Evolutionary conservation across 305 asterid species (phyloP), one percentile per base, ranked within the genome.

Genomic region (Coffea humblotiana): DNA sequence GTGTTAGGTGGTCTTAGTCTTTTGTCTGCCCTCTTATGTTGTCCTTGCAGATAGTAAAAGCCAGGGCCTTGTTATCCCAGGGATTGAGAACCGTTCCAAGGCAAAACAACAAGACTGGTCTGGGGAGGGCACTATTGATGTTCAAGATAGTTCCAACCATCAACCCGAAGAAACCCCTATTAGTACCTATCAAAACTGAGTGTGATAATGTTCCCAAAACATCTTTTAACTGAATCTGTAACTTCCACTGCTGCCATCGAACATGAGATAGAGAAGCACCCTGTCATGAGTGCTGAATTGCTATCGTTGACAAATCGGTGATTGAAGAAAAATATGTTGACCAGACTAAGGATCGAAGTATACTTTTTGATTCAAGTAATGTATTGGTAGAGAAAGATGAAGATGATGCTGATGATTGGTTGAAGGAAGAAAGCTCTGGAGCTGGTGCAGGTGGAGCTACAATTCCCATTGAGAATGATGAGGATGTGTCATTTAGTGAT

Each of bases 401-500:
- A 56, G 94, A 96, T 71, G 97, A 92, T 79, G 92, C 82, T 63
- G 99, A 94, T 86, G 99, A 92, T 85, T 96, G 99, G 99, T 86
- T 96, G 73, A 90, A 92, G 89, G 99, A 96, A 85, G 98, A 94
- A 81, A 83, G 79, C 82, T 65, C 88, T 2, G 99, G 89, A 82
- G 77, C 67, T 40, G 87, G 81, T 52, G 67, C 81, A 52, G 80
- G 80, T 83, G 88, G 88, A 78, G 83, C 88, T 73, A 76, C 85
- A 65, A 88, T 87, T 66, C 89, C 90, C 51, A 80, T 92, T 35
- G 94, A 86, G 86, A 88, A 91, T 60, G 99, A 96, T 21, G 98
- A 96, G 66, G 99, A 96, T 40, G 99, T 96, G 77, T 92, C 99
- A 4, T 96, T 96, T 77, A 96, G 99, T 82, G 99, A 96, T 88